Conservation (phyloP, 345 rosid genomes). For the Schrenkiella parvula region DNA sequence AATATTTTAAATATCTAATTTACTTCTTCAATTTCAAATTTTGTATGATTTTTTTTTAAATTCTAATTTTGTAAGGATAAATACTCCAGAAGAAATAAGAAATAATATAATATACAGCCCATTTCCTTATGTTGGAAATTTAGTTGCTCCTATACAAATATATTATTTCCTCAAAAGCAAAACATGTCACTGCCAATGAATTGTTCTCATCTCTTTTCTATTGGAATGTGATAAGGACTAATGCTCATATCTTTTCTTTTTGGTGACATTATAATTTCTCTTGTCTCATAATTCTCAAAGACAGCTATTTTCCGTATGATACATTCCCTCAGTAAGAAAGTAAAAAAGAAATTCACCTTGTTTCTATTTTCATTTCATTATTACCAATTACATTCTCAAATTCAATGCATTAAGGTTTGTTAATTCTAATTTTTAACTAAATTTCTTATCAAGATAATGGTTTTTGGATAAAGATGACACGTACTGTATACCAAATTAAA, state of each 20-base stretch:
- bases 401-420: not conserved
- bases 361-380: not conserved
- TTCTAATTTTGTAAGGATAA: not conserved
- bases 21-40: not conserved
- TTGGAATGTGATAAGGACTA: slow-evolving; percentile 26
- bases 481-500: not conserved
- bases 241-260: not conserved
- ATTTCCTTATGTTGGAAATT: slow-evolving; percentile 23
- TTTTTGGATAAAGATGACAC: slow-evolving; percentile 5
- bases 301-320: not conserved
- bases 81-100: not conserved
- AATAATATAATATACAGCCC: not conserved
- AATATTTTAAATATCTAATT: not conserved
- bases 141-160: slow-evolving; percentile 9
- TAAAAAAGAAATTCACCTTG: not conserved
- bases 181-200: slow-evolving; percentile 25
- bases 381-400: not conserved
- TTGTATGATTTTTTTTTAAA: not conserved
- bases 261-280: not conserved
- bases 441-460: not conserved
- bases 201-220: slow-evolving; percentile 22
- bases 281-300: not conserved
- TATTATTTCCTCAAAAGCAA: not conserved
- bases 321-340: not conserved
- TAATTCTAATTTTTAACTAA: not conserved